Conservation (phyloP, 169 alveolate species). For the Cryptosporidium viatorum region DNA sequence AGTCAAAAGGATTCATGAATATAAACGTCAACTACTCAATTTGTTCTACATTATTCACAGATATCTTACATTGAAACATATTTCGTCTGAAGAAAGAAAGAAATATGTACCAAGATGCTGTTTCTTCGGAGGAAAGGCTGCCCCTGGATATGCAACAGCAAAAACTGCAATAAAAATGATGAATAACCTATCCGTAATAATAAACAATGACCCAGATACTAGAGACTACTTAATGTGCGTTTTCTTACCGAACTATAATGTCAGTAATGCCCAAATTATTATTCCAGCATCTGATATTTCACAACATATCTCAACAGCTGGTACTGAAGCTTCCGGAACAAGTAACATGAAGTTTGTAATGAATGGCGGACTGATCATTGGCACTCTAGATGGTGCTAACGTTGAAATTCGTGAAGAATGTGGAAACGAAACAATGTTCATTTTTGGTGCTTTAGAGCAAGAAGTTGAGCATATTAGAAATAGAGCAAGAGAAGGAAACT, state of each 20-base stretch:
- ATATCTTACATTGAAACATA: slow-evolving; percentile 80
- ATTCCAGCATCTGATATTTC: slow-evolving; percentile 94
- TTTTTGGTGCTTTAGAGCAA: slow-evolving; percentile 91
- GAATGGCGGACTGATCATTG: slow-evolving; percentile 94
- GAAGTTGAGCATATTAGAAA: slow-evolving; percentile 87
- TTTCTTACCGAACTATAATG: slow-evolving; percentile 94
- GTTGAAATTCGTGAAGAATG: slow-evolving; percentile 95
- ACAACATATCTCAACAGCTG: slow-evolving; percentile 95
- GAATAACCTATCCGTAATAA: slow-evolving; percentile 85
- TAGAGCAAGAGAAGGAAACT: slow-evolving; percentile 85
- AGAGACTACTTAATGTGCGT: slow-evolving; percentile 86
- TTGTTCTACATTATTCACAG: slow-evolving; percentile 90
- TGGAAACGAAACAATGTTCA: slow-evolving; percentile 91
- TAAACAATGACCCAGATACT: slow-evolving; percentile 92
- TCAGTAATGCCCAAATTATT: slow-evolving; percentile 90
- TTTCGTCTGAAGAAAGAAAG: slow-evolving; percentile 86
- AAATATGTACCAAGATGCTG: slow-evolving; percentile 87
- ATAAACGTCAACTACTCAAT: slow-evolving; percentile 92
- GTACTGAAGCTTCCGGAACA: slow-evolving; percentile 96
- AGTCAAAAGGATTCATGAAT: slow-evolving; percentile 95
- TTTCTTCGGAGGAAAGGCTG: slow-evolving; percentile 95
- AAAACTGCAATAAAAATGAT: slow-evolving; percentile 92
- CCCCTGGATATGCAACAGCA: slow-evolving; percentile 93
- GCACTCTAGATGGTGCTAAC: slow-evolving; percentile 97
- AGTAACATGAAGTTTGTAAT: slow-evolving; percentile 94